Evolutionary conservation across 2,329 filamentous ascomycete species (phyloP).

Genomic region (Monosporascus sp.): DNA sequence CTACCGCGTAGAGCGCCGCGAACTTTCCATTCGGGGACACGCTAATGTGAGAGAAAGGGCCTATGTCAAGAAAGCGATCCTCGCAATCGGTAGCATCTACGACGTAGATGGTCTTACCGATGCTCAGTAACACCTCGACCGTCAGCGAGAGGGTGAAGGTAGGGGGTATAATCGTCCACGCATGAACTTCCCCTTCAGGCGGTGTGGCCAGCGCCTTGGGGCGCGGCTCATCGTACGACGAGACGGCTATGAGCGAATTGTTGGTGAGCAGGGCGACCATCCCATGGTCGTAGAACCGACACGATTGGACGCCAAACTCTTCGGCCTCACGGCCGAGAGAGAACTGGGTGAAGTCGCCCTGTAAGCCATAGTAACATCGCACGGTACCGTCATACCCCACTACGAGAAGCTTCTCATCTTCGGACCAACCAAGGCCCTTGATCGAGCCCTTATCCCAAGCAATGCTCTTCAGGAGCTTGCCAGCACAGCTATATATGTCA

Average conservation of each 20-base stretch:
- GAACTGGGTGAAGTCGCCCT: conserved; percentile 92
- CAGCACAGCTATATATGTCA: conserved; percentile 90
- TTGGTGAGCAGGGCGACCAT: conserved; percentile 88
- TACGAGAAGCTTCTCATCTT: conserved; percentile 86
- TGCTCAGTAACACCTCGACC: conserved; percentile 85
- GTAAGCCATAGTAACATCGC: conserved; percentile 83
- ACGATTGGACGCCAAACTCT: conserved; percentile 80
- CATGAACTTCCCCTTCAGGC: conserved; percentile 73
- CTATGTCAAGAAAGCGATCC: conserved; percentile 84
- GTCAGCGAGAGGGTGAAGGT: conserved; percentile 84
- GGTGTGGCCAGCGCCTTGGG: conserved; percentile 74
- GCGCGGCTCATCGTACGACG: conserved; percentile 83
- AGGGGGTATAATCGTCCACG: conserved; percentile 86
- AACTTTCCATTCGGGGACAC: conserved; percentile 89
- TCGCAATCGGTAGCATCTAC: conserved; percentile 87
- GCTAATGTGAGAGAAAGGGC: conserved; percentile 84
- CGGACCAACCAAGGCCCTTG: conserved; percentile 89
- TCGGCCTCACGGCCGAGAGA: conserved; percentile 86
- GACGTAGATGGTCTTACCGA: conserved; percentile 77
- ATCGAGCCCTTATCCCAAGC: conserved; percentile 89
- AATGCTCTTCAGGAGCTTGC: conserved; percentile 79
- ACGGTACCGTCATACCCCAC: conserved; percentile 87
- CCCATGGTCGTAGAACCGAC: conserved; percentile 87
- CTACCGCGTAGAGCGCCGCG: conserved; percentile 78
- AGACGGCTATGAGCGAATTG: conserved; percentile 81